Evolutionary conservation across 2,329 filamentous ascomycete species (phyloP), one percentile per base, ranked within the genome.

Genomic region (Emmonsiellopsis sp.): DNA sequence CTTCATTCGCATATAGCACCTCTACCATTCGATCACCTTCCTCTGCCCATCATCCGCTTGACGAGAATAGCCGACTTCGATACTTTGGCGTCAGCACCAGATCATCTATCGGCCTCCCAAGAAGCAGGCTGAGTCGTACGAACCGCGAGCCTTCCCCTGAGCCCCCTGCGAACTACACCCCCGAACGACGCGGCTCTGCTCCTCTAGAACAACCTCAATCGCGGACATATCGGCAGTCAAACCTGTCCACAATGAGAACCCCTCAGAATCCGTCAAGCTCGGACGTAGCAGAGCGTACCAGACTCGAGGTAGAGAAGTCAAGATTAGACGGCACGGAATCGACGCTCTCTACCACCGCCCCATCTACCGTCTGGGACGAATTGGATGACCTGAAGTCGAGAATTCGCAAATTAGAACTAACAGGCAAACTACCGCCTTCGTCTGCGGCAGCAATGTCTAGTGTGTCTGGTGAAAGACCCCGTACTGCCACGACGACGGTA

Each of bases 291-390:
- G 69, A 70, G 53, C 66, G 63, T 52, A 63, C 58, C 48, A 68
- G 58, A 55, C 59, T 60, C 52, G 69, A 67, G 9, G 50, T 56
- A n/a, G 69, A 72, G 26, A 68, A 65, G 50, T 50, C 69, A 32
- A 64, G 67, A 51, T 62, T 65, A 16, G 84, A 91, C 63, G 85
- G 85, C 7, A 90, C 89, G 0, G 89, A 93, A 62, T 97, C 93
- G 0, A 92, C 87, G 0, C 79, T 87, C 35, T 97, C 93, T 0
- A 93, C 89, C 0, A 90, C 86, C 1, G 89, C 89, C 1, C 89
- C 91, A 10, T 94, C 90, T 1, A 96, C 90, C 0, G 89, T 98
- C 2, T 98, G 93, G 93, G 93, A 97, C 66, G 93, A 98, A 70
- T 74, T 98, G 31, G 93, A 97, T 62, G 93, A 97, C 59, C 74